Evolutionary conservation across 2,329 filamentous ascomycete genomes (phyloP).

Genomic region (Cadophora luteo-olivacea): DNA sequence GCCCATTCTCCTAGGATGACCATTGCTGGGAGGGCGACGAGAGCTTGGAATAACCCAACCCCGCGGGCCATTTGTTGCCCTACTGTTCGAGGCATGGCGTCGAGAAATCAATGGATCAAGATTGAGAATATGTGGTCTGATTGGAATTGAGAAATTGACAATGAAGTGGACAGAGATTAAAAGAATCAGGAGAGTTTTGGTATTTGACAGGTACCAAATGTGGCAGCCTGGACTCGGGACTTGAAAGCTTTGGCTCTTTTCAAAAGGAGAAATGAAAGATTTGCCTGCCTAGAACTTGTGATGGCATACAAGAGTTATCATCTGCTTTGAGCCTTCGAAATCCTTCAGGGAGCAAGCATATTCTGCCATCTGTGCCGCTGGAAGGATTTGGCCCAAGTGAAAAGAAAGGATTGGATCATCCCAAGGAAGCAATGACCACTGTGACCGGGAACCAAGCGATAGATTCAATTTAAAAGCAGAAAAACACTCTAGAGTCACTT

Average conservation of each 20-base stretch:
- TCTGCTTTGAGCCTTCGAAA: background rate
- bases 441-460: background rate
- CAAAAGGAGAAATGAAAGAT: background rate
- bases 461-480: no score
- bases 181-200: background rate
- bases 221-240: background rate
- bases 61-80: conserved; percentile 32
- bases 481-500: no score
- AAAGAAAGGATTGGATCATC: background rate
- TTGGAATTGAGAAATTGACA: background rate
- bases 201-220: background rate
- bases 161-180: background rate
- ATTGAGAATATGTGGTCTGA: background rate
- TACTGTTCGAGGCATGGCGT: conserved; percentile 27
- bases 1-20: conserved; percentile 22
- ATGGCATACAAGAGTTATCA: background rate
- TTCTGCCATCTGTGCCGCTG: background rate
- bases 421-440: background rate
- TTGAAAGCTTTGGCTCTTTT: background rate
- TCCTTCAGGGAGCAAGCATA: background rate
- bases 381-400: background rate
- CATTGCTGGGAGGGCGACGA: conserved; percentile 32
- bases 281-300: background rate
- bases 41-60: conserved; percentile 32
- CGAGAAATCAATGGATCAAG: no score